Percentiles rank a stretch among this genome's conserved stretches.
Conservation (phyloP, 2,329 filamentous ascomycete genomes). For the Fusarium udum region DNA sequence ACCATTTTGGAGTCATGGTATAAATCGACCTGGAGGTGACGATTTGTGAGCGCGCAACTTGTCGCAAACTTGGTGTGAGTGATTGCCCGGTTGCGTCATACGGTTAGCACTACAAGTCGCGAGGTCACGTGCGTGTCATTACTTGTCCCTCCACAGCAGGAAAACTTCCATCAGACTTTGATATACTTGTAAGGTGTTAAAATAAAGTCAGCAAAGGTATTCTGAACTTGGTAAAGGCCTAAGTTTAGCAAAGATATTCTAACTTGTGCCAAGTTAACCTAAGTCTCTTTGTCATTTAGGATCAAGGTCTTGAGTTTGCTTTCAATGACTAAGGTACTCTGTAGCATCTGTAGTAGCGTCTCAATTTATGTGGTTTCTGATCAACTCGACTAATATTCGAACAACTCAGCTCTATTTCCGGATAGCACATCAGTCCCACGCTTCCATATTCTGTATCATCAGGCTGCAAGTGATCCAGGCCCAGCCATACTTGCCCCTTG, state of each 20-base stretch:
- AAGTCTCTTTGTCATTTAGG: neutral
- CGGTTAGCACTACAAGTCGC: conserved; percentile 13
- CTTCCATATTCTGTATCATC: neutral
- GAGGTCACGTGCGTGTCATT: conserved; percentile 26
- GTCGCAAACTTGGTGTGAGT: conserved; percentile 26
- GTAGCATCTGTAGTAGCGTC: neutral
- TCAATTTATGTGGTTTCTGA: neutral
- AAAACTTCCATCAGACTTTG: neutral
- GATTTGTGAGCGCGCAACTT: conserved; percentile 3
- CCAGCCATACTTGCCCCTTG: neutral
- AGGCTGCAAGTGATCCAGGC: neutral
- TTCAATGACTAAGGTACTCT: too few species aligned
- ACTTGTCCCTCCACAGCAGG: neutral
- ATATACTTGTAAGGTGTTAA: neutral
- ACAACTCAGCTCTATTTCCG: neutral
- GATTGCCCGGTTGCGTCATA: conserved; percentile 43
- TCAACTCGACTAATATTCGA: neutral
- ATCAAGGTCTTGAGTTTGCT: neutral
- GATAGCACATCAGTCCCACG: neutral
- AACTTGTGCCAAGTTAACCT: neutral
- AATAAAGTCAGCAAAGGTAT: neutral
- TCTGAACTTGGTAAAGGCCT: neutral
- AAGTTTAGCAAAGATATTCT: neutral
- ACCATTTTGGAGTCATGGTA: conserved; percentile 43
- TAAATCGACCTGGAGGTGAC: neutral